These are phyloP conservation scores for Secale cereale DNA, from an alignment of 176 grass and related monocot species.

Conservation along the genomic window DNA sequence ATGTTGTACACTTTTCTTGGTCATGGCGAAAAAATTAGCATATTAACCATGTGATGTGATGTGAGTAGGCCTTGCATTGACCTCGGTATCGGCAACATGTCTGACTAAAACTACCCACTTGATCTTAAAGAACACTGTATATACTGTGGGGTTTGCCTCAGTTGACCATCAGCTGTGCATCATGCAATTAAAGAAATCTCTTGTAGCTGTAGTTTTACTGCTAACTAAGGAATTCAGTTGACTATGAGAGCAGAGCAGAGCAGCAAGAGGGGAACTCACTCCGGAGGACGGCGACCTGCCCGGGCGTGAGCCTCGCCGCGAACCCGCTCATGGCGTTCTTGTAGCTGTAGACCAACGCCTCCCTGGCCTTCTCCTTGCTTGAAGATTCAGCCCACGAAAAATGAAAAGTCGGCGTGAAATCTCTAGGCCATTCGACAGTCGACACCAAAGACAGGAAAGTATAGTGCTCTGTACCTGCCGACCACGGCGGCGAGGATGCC, in stretches of 20 bases:
- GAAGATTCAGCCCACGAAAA: neutral
- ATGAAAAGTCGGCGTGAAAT: neutral
- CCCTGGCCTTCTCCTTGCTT: conserved; percentile 60
- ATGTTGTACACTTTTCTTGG: neutral
- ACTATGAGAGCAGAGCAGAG: neutral
- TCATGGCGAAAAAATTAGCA: neutral
- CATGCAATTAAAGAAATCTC: neutral
- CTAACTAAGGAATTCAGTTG: neutral
- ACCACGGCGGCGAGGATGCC: conserved; percentile 40
- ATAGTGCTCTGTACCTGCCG: conserved; percentile 23
- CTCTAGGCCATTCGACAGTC: neutral
- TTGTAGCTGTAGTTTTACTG: no score
- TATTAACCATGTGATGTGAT: neutral
- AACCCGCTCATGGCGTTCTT: conserved; percentile 49
- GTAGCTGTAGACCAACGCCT: conserved; percentile 67
- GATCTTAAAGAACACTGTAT: neutral
- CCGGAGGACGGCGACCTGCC: conserved; percentile 43
- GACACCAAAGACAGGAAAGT: neutral
- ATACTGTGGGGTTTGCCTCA: no score
- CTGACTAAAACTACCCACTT: conserved; percentile 1
- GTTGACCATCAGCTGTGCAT: neutral
- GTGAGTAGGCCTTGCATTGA: conserved; percentile 11
- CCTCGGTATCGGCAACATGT: conserved; percentile 33
- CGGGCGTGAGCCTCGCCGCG: conserved; percentile 59
- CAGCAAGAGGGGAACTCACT: conserved; percentile 38